These are phyloP conservation scores for Phytophthora hybrid DNA, from an alignment of 352 stramenopile genomes.

Conservation along the genomic window DNA sequence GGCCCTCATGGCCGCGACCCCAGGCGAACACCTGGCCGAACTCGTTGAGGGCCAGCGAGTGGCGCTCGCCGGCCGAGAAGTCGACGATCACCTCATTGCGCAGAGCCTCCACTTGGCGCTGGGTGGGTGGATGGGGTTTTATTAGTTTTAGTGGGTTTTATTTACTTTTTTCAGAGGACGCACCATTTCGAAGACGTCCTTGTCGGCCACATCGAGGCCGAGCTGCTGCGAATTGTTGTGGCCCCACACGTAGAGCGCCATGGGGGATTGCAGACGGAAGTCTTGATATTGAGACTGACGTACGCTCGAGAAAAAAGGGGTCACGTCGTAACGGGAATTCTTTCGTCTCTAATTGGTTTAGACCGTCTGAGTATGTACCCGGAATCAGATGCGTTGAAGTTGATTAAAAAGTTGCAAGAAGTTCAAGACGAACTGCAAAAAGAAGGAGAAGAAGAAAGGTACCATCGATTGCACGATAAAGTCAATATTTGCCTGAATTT, in stretches of 20 bases:
- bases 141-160: neutral
- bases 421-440: neutral
- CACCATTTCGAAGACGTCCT: slow-evolving; percentile 70
- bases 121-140: neutral
- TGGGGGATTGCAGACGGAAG: slow-evolving; percentile 20
- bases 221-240: slow-evolving; percentile 80
- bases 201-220: slow-evolving; percentile 55
- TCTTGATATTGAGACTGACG: slow-evolving; percentile 4
- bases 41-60: slow-evolving; percentile 82
- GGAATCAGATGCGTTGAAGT: neutral
- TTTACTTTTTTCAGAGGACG: neutral
- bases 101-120: slow-evolving; percentile 68
- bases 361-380: neutral
- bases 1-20: slow-evolving; percentile 75
- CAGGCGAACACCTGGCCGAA: slow-evolving; percentile 86
- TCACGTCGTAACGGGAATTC: neutral
- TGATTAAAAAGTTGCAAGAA: neutral
- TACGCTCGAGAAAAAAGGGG: neutral
- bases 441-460: neutral
- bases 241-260: slow-evolving; percentile 85
- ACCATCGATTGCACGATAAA: too few relatives aligned
- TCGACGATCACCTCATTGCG: slow-evolving; percentile 68
- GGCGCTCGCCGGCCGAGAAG: slow-evolving; percentile 76
- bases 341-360: neutral
- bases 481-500: too few relatives aligned